Conservation (phyloP, 441 rosid species). For the Breynia disticha region DNA sequence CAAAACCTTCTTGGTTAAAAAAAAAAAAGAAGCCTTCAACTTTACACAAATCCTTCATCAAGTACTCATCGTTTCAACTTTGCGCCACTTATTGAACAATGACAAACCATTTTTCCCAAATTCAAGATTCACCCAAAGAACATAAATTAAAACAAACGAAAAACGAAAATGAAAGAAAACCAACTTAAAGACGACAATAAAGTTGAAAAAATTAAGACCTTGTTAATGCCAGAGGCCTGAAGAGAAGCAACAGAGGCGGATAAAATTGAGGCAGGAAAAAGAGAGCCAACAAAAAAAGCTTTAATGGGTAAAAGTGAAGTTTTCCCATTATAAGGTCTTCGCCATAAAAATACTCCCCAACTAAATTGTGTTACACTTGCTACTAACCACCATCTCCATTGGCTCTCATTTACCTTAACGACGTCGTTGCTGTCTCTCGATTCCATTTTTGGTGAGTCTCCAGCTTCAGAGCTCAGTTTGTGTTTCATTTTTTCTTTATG, state of each 20-base stretch:
- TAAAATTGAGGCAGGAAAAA: constrained; percentile 63
- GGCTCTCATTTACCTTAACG: constrained; percentile 6
- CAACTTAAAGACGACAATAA: no score
- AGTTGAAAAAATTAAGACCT: constrained; percentile 21
- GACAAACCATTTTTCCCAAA: background rate
- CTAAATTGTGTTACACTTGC: constrained; percentile 44
- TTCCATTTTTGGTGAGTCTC: background rate
- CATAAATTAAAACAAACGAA: background rate
- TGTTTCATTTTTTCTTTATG: no score
- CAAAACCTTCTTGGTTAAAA: no score
- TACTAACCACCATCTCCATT: constrained; percentile 42
- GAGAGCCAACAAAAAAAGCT: constrained; percentile 62
- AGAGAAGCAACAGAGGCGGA: constrained; percentile 45
- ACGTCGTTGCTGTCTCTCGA: no score
- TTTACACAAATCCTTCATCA: no score
- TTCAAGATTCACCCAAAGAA: background rate
- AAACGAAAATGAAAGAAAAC: background rate
- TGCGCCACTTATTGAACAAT: no score
- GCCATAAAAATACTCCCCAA: constrained; percentile 38
- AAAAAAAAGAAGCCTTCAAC: no score
- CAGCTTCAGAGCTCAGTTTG: background rate
- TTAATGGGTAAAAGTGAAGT: constrained; percentile 48
- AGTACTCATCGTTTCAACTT: no score
- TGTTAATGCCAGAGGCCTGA: constrained; percentile 52
- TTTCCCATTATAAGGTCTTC: constrained; percentile 49